phyloP scores from a whole-genome alignment of 176 grass and related monocot genomes.

The Carex parvula region DNA sequence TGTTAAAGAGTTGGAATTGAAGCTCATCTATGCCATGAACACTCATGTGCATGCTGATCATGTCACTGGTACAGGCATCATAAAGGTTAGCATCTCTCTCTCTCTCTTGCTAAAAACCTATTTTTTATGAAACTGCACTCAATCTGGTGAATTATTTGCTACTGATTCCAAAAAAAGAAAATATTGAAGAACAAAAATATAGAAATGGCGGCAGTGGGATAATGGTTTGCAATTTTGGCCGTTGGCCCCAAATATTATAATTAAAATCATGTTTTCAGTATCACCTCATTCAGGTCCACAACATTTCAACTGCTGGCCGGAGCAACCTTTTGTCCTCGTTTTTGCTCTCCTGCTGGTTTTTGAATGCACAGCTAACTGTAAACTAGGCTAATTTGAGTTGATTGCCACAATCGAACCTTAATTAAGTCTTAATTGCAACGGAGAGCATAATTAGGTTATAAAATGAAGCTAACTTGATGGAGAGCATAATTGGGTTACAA shows the following conservation, averaged over 20 bases:
- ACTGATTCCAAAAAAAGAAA: too few species aligned
- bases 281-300: neutral
- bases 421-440: neutral
- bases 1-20: constrained; percentile 85
- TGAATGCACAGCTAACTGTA: neutral
- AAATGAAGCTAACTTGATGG: neutral
- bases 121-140: neutral
- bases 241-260: neutral
- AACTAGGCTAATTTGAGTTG: neutral
- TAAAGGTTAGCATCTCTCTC: constrained; percentile 50
- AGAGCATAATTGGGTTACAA: neutral
- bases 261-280: neutral
- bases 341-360: neutral
- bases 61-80: constrained; percentile 75
- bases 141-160: neutral
- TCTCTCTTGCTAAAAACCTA: neutral
- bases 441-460: neutral
- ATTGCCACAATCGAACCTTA: neutral
- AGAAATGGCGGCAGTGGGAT: neutral
- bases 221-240: neutral
- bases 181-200: neutral
- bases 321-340: neutral
- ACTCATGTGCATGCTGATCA: constrained; percentile 99
- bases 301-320: neutral
- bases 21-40: constrained; percentile 89